These are phyloP conservation scores for Pythium utonaiense DNA, from an alignment of 352 stramenopile genomes.

Conservation along the genomic window DNA sequence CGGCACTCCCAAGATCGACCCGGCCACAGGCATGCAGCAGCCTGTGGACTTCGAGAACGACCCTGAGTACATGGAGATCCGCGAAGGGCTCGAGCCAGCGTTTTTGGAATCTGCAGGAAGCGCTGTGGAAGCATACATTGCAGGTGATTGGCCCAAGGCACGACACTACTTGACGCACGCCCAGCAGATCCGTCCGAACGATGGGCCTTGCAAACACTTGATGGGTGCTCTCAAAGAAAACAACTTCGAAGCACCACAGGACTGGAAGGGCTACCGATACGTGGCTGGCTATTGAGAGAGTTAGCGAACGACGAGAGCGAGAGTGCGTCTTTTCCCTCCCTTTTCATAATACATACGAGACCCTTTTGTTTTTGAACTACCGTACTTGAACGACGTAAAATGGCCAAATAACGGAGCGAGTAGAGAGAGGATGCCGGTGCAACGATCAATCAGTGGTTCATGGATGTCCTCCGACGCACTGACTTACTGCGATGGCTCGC, in stretches of 20 bases:
- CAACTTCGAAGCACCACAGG: constrained; percentile 80
- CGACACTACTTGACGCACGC: constrained; percentile 70
- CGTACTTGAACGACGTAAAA: constrained; percentile 3
- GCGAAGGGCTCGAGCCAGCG: constrained; percentile 70
- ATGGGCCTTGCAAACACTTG: constrained; percentile 89
- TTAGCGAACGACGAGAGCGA: no score
- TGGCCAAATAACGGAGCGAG: constrained; percentile 6
- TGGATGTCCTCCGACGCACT: no score
- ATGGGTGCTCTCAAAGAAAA: constrained; percentile 87
- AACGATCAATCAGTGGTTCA: not conserved
- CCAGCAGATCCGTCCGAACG: constrained; percentile 69
- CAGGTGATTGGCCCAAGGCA: constrained; percentile 69
- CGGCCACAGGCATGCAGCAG: constrained; percentile 50
- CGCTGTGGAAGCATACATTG: constrained; percentile 73
- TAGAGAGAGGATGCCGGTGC: not conserved
- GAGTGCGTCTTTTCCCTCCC: constrained; percentile 11
- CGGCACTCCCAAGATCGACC: constrained; percentile 64
- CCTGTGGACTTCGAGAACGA: constrained; percentile 82
- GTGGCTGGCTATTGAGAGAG: constrained; percentile 67
- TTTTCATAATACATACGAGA: constrained; percentile 6
- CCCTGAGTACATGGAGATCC: constrained; percentile 81
- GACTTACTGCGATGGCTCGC: not conserved
- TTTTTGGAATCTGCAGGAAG: constrained; percentile 69
- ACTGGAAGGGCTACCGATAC: constrained; percentile 91
- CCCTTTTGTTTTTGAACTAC: constrained; percentile 4